Evolutionary conservation across 2,329 filamentous ascomycete genomes (phyloP), one percentile per base, ranked within the genome.

Genomic region (Bisporella sp.): DNA sequence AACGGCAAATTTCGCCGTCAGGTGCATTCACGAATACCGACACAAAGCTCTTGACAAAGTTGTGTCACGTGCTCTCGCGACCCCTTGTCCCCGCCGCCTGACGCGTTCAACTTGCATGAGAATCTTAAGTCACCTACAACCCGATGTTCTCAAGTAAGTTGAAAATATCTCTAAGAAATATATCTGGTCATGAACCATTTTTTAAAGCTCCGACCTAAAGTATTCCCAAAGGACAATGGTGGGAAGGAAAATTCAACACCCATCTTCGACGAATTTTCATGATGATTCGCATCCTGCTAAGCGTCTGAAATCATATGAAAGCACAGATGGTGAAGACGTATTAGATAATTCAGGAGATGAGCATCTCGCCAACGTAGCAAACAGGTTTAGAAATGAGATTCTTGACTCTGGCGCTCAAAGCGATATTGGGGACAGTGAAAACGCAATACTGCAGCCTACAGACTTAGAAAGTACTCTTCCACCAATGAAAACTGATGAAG

Each of bases 381-480:
- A 49, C 21, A 30, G 35, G 9, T 55, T 46, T 40, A 49, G 60
- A 52, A 47, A 62, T 50, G 68, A 71, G 48, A 63, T 71, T 6
- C 59, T 67, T 40, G 64, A 73, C 53, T 69, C 64, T 33, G 64
- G 73, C 53, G 63, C 58, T 6, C 55, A 68, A 35, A 51, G 51
- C 43, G 55, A 46, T 5, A 53, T 49, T 5, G 62, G 62, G 2
- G 65, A 69, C n/a, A 54, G 65, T n/a, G 62, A 58, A 35, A 52
- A 54, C 3, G 49, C 63, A 41, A 52, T 63, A 47, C 66, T 60
- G 41, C 69, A 68, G 40, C 74, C 76, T 57, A 89, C 86, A 9
- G 84, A 86, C 49, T 71, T 91, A 43, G 87, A 90, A 60, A 82
- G 75, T 54, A 84, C 84, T 5, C 70, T 95, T 5, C 87, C 88